These are phyloP conservation scores for Calonectria honghensis DNA, from an alignment of 2,329 filamentous ascomycete species.

Conservation along the genomic window DNA sequence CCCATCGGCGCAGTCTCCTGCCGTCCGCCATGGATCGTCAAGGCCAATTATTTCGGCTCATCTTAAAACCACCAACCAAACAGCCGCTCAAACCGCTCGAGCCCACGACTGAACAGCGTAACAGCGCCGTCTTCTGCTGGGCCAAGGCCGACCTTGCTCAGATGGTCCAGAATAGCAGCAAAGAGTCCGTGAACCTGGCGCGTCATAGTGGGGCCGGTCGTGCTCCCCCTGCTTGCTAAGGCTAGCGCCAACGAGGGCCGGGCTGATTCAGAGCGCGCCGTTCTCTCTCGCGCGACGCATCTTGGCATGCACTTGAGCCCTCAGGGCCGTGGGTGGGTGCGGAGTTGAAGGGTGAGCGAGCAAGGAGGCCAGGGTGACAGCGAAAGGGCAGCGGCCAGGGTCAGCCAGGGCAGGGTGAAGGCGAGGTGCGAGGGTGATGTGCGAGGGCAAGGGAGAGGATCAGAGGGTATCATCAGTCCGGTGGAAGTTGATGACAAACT, in stretches of 20 bases:
- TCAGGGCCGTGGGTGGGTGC: slow-evolving; percentile 18
- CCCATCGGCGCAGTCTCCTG: slow-evolving; percentile 7
- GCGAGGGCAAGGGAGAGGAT: slow-evolving; percentile 13
- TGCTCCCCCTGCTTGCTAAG: slow-evolving; percentile 33
- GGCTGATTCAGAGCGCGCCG: slow-evolving; percentile 44
- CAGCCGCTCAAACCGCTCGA: slow-evolving; percentile 20
- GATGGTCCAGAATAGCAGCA: slow-evolving; percentile 39
- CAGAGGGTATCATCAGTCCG: slow-evolving; percentile 15
- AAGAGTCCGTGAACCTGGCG: slow-evolving; percentile 44
- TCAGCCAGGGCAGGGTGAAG: slow-evolving; percentile 10
- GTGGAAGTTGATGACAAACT: slow-evolving; percentile 11
- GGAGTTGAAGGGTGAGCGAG: slow-evolving; percentile 1
- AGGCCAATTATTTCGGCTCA: slow-evolving; percentile 27
- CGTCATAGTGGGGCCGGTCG: slow-evolving; percentile 48
- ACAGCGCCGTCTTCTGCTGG: slow-evolving; percentile 11
- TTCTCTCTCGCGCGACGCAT: slow-evolving; percentile 21
- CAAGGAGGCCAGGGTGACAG: background rate
- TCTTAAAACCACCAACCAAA: slow-evolving; percentile 41
- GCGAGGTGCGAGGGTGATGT: slow-evolving; percentile 5
- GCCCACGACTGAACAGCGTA: slow-evolving; percentile 28
- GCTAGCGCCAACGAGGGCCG: slow-evolving; percentile 45
- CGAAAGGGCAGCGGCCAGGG: background rate
- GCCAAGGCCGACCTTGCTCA: slow-evolving; percentile 44
- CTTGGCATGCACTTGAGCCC: slow-evolving; percentile 15
- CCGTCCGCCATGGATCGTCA: slow-evolving; percentile 16